These are phyloP conservation scores for Nakazawaea populi DNA, from an alignment of 805 yeast species.

Conservation along the genomic window DNA sequence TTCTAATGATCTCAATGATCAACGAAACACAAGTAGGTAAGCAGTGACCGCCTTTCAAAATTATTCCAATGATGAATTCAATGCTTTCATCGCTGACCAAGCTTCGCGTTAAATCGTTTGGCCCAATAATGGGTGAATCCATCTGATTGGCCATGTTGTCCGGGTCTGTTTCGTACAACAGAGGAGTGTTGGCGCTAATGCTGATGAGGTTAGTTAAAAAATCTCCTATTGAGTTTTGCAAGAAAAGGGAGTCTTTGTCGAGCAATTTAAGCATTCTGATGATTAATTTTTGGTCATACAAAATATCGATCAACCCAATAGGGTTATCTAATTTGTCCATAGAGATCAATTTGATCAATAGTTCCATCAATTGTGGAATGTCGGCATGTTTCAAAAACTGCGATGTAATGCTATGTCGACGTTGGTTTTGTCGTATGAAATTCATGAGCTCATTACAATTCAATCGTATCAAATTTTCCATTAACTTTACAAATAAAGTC, in stretches of 20 bases:
- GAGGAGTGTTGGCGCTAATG: slow-evolving; percentile 30
- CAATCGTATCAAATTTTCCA: slow-evolving; percentile 77
- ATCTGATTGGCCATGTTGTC: background rate
- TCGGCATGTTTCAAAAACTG: slow-evolving; percentile 76
- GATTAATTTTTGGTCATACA: slow-evolving; percentile 68
- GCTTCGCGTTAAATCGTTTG: slow-evolving; percentile 88
- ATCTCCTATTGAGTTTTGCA: slow-evolving; percentile 38
- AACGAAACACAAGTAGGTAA: slow-evolving; percentile 92
- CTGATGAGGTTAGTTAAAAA: slow-evolving; percentile 85
- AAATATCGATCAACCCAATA: slow-evolving; percentile 73
- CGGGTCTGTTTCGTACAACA: slow-evolving; percentile 21
- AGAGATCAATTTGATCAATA: slow-evolving; percentile 77
- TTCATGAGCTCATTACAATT: slow-evolving; percentile 70
- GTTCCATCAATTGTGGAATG: slow-evolving; percentile 87
- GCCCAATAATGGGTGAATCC: slow-evolving; percentile 73
- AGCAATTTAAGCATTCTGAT: slow-evolving; percentile 63
- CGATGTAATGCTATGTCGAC: slow-evolving; percentile 46
- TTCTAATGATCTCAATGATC: slow-evolving; percentile 86
- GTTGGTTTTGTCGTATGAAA: slow-evolving; percentile 48
- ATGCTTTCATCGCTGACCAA: slow-evolving; percentile 70
- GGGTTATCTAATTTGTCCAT: slow-evolving; percentile 87
- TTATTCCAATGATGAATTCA: slow-evolving; percentile 61
- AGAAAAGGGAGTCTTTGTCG: slow-evolving; percentile 19
- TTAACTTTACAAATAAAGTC: slow-evolving; percentile 62
- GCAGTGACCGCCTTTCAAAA: slow-evolving; percentile 78